Evolutionary conservation across 2,329 filamentous ascomycete species (phyloP).

Genomic region (Orbilia brochopaga): DNA sequence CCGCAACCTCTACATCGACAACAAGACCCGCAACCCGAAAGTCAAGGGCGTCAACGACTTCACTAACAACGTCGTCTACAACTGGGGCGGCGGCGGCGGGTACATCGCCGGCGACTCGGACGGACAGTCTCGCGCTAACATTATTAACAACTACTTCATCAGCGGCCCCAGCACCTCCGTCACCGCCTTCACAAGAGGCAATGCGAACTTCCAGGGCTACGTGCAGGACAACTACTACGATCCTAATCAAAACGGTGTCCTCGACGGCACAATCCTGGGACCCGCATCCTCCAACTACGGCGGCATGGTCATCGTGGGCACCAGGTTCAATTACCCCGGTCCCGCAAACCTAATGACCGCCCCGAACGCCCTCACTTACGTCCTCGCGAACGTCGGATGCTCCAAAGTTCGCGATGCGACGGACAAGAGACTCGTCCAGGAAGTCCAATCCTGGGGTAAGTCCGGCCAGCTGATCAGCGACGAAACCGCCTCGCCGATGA

Average conservation of each 20-base stretch:
- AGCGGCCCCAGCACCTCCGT: conserved; percentile 63
- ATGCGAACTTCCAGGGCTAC: conserved; percentile 64
- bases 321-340: conserved; percentile 60
- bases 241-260: conserved; percentile 61
- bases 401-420: conserved; percentile 60
- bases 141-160: conserved; percentile 67
- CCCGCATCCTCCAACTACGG: conserved; percentile 59
- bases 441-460: conserved; percentile 62
- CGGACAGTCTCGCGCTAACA: conserved; percentile 62
- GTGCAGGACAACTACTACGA: conserved; percentile 65
- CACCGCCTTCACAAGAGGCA: conserved; percentile 65
- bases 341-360: conserved; percentile 59
- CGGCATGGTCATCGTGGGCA: conserved; percentile 60
- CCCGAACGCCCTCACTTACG: conserved; percentile 58
- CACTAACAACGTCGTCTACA: conserved; percentile 63
- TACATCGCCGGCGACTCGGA: conserved; percentile 65
- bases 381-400: conserved; percentile 60
- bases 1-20: conserved; percentile 66
- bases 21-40: conserved; percentile 66
- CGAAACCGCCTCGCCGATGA: conserved; percentile 59
- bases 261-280: conserved; percentile 62
- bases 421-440: conserved; percentile 58
- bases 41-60: conserved; percentile 65
- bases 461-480: conserved; percentile 61
- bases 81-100: conserved; percentile 64